Conservation (phyloP, 73 alveolate species). For the Tetrahymena elliotti region DNA sequence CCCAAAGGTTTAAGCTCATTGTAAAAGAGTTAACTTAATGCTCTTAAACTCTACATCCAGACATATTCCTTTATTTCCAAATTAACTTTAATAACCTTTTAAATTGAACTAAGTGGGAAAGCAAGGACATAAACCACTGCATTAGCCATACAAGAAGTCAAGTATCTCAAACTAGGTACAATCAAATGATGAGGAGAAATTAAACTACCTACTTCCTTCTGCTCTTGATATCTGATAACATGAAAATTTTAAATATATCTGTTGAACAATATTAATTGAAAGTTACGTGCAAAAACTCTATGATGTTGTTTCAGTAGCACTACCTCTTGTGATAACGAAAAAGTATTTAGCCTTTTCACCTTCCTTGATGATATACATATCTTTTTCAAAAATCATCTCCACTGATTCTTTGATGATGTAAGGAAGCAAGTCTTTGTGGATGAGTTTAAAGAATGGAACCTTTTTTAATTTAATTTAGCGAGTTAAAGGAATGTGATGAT, state of each 20-base stretch:
- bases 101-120: background rate
- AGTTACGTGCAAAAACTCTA: background rate
- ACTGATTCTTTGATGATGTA: background rate
- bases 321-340: conserved; percentile 26
- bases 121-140: conserved; percentile 18
- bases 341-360: conserved; percentile 17
- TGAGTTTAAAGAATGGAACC: conserved; percentile 14
- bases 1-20: background rate
- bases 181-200: conserved; percentile 14
- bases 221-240: background rate
- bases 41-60: background rate
- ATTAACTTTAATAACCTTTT: background rate
- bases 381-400: conserved; percentile 22
- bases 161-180: conserved; percentile 18
- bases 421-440: background rate
- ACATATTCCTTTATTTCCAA: background rate
- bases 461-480: background rate
- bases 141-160: conserved; percentile 21
- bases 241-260: background rate
- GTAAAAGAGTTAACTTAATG: background rate
- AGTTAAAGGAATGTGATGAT: too few species aligned
- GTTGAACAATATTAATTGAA: background rate
- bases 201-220: background rate
- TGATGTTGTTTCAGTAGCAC: conserved; percentile 11
- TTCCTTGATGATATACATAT: conserved; percentile 9